phyloP scores from a whole-genome alignment of 345 rosid species.

The Schrenkiella parvula region DNA sequence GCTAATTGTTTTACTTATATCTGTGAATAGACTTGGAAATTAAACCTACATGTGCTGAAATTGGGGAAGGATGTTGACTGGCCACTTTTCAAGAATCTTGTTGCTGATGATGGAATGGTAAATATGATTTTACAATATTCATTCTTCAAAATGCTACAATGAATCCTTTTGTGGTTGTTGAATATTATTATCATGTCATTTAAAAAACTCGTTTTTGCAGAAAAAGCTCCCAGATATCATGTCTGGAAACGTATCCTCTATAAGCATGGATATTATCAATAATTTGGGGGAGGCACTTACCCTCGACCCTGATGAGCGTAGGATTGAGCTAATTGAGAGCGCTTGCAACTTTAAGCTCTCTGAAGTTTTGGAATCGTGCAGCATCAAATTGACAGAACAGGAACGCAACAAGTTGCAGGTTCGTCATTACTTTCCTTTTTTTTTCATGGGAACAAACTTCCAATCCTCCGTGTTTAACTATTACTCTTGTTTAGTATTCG shows the following conservation, averaged over 20 bases:
- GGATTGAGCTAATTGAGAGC: conserved; percentile 52
- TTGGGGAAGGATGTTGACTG: conserved; percentile 56
- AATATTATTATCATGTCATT: conserved; percentile 1
- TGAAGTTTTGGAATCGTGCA: conserved; percentile 30
- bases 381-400: conserved; percentile 29
- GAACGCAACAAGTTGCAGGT: conserved; percentile 35
- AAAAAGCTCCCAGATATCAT: conserved; percentile 48
- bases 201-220: conserved; percentile 26
- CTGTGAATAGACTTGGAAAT: conserved; percentile 56
- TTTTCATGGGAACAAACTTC: neutral
- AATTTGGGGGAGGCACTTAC: conserved; percentile 51
- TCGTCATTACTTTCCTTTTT: neutral
- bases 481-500: neutral
- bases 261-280: conserved; percentile 50
- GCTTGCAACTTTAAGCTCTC: conserved; percentile 42
- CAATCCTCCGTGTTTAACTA: neutral
- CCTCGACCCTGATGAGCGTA: conserved; percentile 43
- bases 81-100: conserved; percentile 61
- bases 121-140: neutral
- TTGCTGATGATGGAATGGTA: conserved; percentile 50
- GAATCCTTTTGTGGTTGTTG: neutral
- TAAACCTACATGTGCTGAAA: conserved; percentile 56
- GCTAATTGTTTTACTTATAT: conserved; percentile 14
- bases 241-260: conserved; percentile 40
- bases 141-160: conserved; percentile 12